Percentiles rank a stretch among this genome's conserved stretches.
Evolutionary conservation across 139 green algal genomes (phyloP).

Genomic region (Tetradesmus lagerheimii): DNA sequence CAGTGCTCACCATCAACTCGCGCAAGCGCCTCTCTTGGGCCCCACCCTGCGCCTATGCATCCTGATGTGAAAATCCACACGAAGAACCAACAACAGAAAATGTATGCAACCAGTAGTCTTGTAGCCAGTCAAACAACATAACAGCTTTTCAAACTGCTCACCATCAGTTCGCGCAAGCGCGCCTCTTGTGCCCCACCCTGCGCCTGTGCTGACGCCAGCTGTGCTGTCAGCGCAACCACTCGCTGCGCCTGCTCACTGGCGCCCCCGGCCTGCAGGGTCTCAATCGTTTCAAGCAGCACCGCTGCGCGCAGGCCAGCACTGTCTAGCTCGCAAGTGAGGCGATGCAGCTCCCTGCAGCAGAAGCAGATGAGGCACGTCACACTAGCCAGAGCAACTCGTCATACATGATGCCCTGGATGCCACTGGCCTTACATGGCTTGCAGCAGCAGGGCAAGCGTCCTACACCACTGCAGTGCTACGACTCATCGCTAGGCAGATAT

Average conservation of each 20-base stretch:
- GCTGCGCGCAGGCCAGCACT: constrained; percentile 61
- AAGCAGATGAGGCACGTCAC: not conserved
- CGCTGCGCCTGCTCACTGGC: constrained; percentile 62
- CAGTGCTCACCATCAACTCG: no score
- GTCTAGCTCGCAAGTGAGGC: constrained; percentile 54
- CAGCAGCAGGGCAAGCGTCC: not conserved
- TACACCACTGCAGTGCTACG: no score
- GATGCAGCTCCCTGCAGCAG: constrained; percentile 47
- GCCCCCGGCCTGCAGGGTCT: constrained; percentile 74
- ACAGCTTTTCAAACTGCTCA: no score
- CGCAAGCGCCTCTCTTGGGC: no score
- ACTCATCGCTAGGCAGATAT: no score
- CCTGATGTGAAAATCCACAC: no score
- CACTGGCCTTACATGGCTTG: not conserved
- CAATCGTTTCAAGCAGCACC: constrained; percentile 81
- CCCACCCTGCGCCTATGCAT: no score
- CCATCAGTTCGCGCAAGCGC: constrained; percentile 56
- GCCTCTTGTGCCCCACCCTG: constrained; percentile 53
- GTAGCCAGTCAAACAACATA: no score
- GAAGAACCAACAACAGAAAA: no score
- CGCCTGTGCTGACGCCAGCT: constrained; percentile 65
- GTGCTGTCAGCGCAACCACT: constrained; percentile 73
- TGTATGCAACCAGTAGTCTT: no score
- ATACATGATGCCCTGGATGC: no score
- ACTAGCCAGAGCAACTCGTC: not conserved